Evolutionary conservation across 2,329 filamentous ascomycete genomes (phyloP), one percentile per base, ranked within the genome.

Genomic region (Pseudogymnoascus sp.): DNA sequence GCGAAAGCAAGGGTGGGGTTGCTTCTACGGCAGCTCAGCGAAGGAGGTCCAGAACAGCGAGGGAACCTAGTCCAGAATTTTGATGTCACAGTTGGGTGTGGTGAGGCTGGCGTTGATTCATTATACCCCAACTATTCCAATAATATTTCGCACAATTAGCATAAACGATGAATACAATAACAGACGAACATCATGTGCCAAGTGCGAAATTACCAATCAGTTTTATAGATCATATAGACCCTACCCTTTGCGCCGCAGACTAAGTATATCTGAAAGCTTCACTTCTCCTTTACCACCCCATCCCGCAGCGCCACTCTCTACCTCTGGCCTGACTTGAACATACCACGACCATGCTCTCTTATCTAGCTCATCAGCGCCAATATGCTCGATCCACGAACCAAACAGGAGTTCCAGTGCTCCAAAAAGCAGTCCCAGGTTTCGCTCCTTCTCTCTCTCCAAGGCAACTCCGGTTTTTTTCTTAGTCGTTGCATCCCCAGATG

Each of bases 261-360:
- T 79, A 66, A 92, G 72, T 41, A 96, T 90, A 66, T 85, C 84
- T 12, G 77, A 76, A 36, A 95, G 72, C 67, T 79, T 85, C 28
- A 96, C 78, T 61, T 79, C 76, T 1, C 89, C 90, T 73, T 93
- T 94, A 11, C 88, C 89, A 28, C 91, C 91, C 91, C 91, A 96
- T 1, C 92, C 91, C 19, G 85, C 83, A 58, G 84, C 83, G 0
- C 91, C 92, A 62, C 80, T 76, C 63, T 89, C 85, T 2, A 96
- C 88, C 19, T 90, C 86, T 0, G 91, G 91, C 65, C 92, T 79
- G 19, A 92, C 84, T 22, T 83, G 81, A 1, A 88, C 79, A 74
- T 96, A 96, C 91, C 91, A 96, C 9, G 78, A 78, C 90, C 91
- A 95, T 16, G 90, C 89, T 64, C 86, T 82, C 65, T 81, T 80